Conservation (phyloP, 2,329 filamentous ascomycete species). For the Neonectria ditissima region DNA sequence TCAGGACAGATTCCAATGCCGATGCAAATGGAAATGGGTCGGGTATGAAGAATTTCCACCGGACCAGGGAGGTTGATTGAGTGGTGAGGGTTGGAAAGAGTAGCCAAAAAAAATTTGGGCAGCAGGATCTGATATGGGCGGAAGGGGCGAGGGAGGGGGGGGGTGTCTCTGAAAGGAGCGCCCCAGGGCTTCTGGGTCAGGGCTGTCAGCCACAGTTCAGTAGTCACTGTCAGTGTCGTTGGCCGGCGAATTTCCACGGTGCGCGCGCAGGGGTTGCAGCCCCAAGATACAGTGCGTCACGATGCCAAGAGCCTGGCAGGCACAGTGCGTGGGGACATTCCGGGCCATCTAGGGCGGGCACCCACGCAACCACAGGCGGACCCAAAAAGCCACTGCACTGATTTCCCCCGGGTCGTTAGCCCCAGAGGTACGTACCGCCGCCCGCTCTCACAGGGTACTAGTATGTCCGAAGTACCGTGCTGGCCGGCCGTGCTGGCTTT, state of each 20-base stretch:
- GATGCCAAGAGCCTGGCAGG: background rate
- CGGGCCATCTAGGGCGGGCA: constrained; percentile 8
- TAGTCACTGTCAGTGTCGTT: constrained; percentile 13
- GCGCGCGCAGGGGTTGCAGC: background rate
- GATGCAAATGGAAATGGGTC: constrained; percentile 48
- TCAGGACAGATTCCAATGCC: constrained; percentile 51
- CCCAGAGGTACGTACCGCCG: constrained; percentile 3
- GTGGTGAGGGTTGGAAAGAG: constrained; percentile 53
- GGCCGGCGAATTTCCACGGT: constrained; percentile 12
- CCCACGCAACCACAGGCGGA: constrained; percentile 10
- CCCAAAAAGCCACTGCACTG: constrained; percentile 24
- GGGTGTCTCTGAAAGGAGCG: constrained; percentile 32
- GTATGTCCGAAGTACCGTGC: constrained; percentile 10
- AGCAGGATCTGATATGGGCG: constrained; percentile 50
- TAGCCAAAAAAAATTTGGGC: constrained; percentile 53
- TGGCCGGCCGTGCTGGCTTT: background rate
- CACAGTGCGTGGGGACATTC: constrained; percentile 11
- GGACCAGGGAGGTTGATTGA: constrained; percentile 52
- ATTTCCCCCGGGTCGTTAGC: constrained; percentile 10
- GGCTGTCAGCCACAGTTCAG: constrained; percentile 34
- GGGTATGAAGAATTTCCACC: constrained; percentile 50
- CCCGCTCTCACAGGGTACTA: constrained; percentile 7
- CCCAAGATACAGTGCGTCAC: background rate
- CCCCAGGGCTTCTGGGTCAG: constrained; percentile 28
- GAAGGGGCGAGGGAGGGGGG: constrained; percentile 46